These are phyloP conservation scores for Lathyrus tuberosus DNA, from an alignment of 306 rosid genomes.

Conservation along the genomic window DNA sequence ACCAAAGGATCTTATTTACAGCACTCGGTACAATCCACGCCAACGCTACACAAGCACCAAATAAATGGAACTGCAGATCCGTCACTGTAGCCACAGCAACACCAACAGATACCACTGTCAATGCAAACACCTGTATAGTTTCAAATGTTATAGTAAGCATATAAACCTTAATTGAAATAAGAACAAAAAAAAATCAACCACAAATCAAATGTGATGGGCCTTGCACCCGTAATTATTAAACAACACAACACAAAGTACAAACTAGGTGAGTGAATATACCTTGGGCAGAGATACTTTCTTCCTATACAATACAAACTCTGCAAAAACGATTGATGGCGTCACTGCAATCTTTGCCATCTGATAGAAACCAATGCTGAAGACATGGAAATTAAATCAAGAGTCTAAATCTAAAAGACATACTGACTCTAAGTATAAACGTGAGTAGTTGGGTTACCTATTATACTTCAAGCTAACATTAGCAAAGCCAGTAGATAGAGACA, in stretches of 20 bases:
- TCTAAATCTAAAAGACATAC: slow-evolving; percentile 8
- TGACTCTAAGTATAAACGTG: slow-evolving; percentile 30
- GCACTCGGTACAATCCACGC: slow-evolving; percentile 93
- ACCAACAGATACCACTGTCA: slow-evolving; percentile 69
- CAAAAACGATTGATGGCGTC: slow-evolving; percentile 87
- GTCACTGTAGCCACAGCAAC: slow-evolving; percentile 88
- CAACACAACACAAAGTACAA: slow-evolving; percentile 21
- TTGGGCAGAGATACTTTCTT: slow-evolving; percentile 71
- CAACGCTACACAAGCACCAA: slow-evolving; percentile 83
- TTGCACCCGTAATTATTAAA: too few relatives aligned
- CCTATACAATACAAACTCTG: slow-evolving; percentile 71
- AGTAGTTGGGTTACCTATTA: slow-evolving; percentile 62
- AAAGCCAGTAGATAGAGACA: slow-evolving; percentile 87
- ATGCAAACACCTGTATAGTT: slow-evolving; percentile 66
- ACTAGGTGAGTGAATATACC: slow-evolving; percentile 52
- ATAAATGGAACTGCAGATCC: slow-evolving; percentile 75
- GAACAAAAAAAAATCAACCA: not conserved
- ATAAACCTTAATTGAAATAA: slow-evolving; percentile 15
- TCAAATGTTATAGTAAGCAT: slow-evolving; percentile 23
- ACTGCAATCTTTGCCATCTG: slow-evolving; percentile 97
- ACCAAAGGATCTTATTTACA: slow-evolving; percentile 87
- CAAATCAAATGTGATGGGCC: not conserved
- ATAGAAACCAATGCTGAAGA: slow-evolving; percentile 90
- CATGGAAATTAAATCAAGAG: slow-evolving; percentile 42
- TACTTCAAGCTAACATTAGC: slow-evolving; percentile 93